Conservation (phyloP, 2,329 filamentous ascomycete genomes). For the Lomentospora prolificans region DNA sequence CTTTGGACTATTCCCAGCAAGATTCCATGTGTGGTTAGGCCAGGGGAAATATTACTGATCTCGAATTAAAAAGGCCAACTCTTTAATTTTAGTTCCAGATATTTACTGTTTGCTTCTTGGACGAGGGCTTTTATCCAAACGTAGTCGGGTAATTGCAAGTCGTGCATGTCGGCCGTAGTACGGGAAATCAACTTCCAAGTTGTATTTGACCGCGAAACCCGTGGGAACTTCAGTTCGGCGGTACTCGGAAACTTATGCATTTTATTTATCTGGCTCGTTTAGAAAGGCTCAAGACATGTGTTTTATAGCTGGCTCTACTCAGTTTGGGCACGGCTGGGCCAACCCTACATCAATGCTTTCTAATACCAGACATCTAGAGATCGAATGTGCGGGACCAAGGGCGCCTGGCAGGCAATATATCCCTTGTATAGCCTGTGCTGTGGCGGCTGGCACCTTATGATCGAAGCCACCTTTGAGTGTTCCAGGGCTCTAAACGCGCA, state of each 20-base stretch:
- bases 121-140: background rate
- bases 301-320: no score
- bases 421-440: no score
- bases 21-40: background rate
- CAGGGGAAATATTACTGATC: background rate
- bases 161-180: background rate
- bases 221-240: background rate
- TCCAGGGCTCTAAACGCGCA: no score
- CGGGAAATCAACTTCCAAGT: background rate
- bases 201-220: background rate
- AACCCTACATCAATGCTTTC: no score
- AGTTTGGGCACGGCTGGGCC: no score
- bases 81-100: background rate
- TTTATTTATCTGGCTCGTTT: no score
- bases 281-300: no score
- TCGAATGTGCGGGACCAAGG: no score
- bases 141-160: conserved; percentile 1
- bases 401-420: no score
- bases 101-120: background rate
- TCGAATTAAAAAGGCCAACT: background rate
- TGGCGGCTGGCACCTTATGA: no score
- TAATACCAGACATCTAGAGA: no score
- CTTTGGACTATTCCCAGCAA: background rate
- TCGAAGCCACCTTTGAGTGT: no score
- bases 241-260: background rate